Conservation (phyloP, 495 filamentous ascomycete species). For the Copromyces sp. region DNA sequence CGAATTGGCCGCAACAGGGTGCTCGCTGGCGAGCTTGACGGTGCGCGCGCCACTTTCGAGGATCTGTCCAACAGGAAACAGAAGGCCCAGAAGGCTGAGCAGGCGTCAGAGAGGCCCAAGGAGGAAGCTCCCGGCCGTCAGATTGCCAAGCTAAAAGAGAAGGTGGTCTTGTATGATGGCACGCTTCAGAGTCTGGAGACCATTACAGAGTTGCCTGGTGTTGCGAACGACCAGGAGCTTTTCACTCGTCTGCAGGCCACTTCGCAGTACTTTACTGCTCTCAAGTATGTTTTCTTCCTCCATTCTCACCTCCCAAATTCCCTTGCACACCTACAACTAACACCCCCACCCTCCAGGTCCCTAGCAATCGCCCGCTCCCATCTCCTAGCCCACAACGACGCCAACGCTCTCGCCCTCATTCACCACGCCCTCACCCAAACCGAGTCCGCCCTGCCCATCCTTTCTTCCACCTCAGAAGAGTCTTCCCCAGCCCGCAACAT, state of each 20-base stretch:
- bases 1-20: constrained; percentile 87
- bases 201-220: constrained; percentile 78
- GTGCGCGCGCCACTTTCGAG: constrained; percentile 48
- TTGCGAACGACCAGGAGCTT: constrained; percentile 75
- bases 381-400: constrained; percentile 56
- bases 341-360: constrained; percentile 44
- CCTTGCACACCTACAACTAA: constrained; percentile 1
- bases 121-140: constrained; percentile 56
- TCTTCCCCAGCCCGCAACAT: constrained; percentile 33
- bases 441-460: constrained; percentile 26
- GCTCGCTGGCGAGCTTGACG: constrained; percentile 69
- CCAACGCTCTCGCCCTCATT: constrained; percentile 77
- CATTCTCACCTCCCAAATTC: background rate
- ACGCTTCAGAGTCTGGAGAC: constrained; percentile 83
- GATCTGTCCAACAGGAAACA: constrained; percentile 30
- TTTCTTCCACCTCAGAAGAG: constrained; percentile 24
- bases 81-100: constrained; percentile 31
- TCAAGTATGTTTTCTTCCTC: constrained; percentile 49
- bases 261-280: constrained; percentile 72
- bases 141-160: constrained; percentile 71
- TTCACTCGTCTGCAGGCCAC: constrained; percentile 67
- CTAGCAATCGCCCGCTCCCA: constrained; percentile 81
- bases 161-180: constrained; percentile 86
- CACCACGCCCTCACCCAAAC: constrained; percentile 54
- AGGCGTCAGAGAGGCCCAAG: constrained; percentile 31